Evolutionary conservation across 352 stramenopile genomes (phyloP).

Genomic region (Globisporangium iwayamae): DNA sequence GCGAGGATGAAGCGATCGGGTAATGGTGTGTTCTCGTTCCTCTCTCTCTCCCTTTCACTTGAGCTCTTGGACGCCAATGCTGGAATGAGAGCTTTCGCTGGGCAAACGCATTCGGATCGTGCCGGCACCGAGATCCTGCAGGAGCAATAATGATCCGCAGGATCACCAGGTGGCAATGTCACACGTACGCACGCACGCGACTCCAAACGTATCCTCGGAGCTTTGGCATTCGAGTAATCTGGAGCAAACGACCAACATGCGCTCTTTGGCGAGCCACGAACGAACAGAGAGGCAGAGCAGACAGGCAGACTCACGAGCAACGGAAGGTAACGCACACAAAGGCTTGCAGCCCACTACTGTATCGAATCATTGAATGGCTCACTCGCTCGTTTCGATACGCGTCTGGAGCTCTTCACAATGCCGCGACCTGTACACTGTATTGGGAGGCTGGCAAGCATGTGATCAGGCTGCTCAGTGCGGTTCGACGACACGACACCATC

Average conservation of each 20-base stretch:
- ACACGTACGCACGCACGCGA: neutral
- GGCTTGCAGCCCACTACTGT: no score
- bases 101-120: neutral
- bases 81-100: neutral
- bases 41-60: neutral
- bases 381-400: no score
- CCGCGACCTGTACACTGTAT: no score
- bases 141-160: neutral
- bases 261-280: neutral
- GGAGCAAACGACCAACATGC: no score
- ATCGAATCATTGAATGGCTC: no score
- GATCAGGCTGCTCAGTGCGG: no score
- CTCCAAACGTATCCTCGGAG: neutral
- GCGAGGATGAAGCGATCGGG: neutral
- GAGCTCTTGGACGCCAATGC: neutral
- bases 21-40: neutral
- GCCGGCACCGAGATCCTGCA: neutral
- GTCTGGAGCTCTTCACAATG: no score
- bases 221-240: neutral
- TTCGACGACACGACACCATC: no score
- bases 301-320: no score
- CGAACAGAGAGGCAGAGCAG: neutral
- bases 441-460: no score
- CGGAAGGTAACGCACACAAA: no score
- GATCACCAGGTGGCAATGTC: neutral